Base-by-base conservation (phyloP, 2,329 filamentous ascomycete species). In the Claviceps africana region DNA sequence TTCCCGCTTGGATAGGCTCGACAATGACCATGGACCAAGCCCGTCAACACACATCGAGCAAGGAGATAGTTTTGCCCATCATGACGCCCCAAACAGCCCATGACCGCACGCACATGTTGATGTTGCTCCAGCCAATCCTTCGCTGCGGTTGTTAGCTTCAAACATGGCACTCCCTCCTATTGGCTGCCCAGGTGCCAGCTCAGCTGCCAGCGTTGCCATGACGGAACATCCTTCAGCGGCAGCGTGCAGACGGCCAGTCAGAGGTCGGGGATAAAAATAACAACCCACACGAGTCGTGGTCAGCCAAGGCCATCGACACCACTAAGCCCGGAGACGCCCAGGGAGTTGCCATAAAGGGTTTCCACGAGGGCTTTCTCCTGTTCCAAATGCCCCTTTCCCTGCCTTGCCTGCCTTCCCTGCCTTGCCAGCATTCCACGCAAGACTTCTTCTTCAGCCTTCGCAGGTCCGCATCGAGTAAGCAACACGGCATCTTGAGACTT, bases 221-320 rank as follows among this genome's bases (percentile, higher is more conserved):
- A 61, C 59, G 59, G 57, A 61, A 37, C 59, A 59, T 61, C 56
- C 56, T 58, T 58, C 52, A 56, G 51, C 54, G 50, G 52, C 47
- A 53, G 51, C 40, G 47, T 47, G 51, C 51, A 37, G 35, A 37
- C 35, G 17, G 35, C 35, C 35, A 37, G 15, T 37, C 35, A 37
- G 15, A 37, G 5, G 35, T 37, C 35, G 35, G 7, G 35, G 15
- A 17, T n/a, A 37, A 37, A 37, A 37, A 37, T 37, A 37, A 37
- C 35, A 37, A 37, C 15, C 17, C 35, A 37, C 35, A 6, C 4
- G 35, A 37, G 35, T 15, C 15, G 35, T 37, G 40, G 19, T 42
- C 19, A 22, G 40, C 11, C 4, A 22, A 22, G 40, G 19, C 40
- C 19, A 5, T 22, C 40, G 40, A 42, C 40, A 22, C 19, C 19